Evolutionary conservation across 345 rosid genomes (phyloP).

Genomic region (Crucihimalaya himalaica): DNA sequence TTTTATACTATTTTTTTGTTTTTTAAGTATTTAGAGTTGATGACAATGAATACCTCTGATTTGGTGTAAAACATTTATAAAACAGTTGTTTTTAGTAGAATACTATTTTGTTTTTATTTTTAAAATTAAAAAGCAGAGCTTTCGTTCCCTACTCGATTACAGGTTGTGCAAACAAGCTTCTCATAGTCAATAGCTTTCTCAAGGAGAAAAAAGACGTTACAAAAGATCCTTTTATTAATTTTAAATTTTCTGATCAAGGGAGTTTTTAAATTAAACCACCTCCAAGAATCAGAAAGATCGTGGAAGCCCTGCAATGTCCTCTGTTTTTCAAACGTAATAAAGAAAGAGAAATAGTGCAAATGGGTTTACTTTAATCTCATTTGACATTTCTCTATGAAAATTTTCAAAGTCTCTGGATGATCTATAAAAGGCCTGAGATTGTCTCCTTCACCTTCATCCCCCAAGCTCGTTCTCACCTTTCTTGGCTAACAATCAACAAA

Average conservation of each 20-base stretch:
- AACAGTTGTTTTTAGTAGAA: no score
- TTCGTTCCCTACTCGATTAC: no score
- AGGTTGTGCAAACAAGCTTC: no score
- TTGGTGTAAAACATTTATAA: neutral
- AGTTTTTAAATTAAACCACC: neutral
- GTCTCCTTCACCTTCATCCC: neutral
- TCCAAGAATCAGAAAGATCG: neutral
- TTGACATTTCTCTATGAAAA: constrained; percentile 12
- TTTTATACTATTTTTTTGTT: no score
- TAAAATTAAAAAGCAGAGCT: no score
- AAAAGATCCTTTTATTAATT: neutral
- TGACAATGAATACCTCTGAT: neutral
- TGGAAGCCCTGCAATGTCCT: constrained; percentile 11
- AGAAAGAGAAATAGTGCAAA: constrained; percentile 19
- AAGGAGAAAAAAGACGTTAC: no score
- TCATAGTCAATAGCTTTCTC: no score
- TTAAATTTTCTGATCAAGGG: neutral
- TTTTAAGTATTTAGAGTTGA: no score
- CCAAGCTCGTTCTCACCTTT: neutral
- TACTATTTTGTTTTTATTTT: no score
- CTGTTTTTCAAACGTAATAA: constrained; percentile 17
- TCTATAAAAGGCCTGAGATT: constrained; percentile 38
- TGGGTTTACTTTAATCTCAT: neutral
- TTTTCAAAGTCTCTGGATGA: constrained; percentile 23
- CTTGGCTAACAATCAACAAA: constrained; percentile 13